Evolutionary conservation across 78 protist species (phyloP), one percentile per base, ranked within the genome.

Genomic region (Dictyostelium citrinum): DNA sequence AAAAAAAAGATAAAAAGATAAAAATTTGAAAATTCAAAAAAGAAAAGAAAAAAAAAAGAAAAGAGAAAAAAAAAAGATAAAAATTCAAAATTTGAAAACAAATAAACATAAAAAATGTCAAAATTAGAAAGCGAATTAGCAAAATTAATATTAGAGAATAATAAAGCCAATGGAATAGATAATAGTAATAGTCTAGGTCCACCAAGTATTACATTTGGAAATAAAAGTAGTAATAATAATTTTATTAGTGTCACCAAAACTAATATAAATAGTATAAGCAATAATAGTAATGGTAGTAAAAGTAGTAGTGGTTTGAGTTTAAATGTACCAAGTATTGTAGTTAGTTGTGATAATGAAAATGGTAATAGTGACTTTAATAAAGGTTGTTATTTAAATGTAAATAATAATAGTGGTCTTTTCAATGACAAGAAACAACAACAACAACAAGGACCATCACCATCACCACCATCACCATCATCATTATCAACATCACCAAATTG

Each of bases 41-140:
- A 55, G 1, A 55, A 55, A 4, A 16, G 20, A 51, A 55, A 17
- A 14, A 55, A 55, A 2, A 4, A 55, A 55, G 16, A 55, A 20
- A 55, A 55, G 22, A 14, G 10, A 45, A 45, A 45, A 10, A 45
- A 45, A 45, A 45, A 45, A 45, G 0, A 45, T 10, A 45, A 45
- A 45, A 7, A 45, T 9, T 10, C 2, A 2, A n/a, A n/a, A n/a
- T n/a, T n/a, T n/a, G n/a, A 45, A 49, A 49, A 45, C 12, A 49
- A 12, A 49, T 49, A 49, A 16, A 49, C 16, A 49, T 16, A 49
- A 49, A 16, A 55, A 55, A 55, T n/a, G 39, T 31, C 29, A 80
- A 33, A 76, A 78, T 45, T 78, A 29, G 83, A 78, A 49, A 22
- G 55, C 12, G 83, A 78, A 27, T 78, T 78, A 49, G 55, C 83